Conservation (phyloP, 2,329 filamentous ascomycete genomes). For the Penicillium sp. region DNA sequence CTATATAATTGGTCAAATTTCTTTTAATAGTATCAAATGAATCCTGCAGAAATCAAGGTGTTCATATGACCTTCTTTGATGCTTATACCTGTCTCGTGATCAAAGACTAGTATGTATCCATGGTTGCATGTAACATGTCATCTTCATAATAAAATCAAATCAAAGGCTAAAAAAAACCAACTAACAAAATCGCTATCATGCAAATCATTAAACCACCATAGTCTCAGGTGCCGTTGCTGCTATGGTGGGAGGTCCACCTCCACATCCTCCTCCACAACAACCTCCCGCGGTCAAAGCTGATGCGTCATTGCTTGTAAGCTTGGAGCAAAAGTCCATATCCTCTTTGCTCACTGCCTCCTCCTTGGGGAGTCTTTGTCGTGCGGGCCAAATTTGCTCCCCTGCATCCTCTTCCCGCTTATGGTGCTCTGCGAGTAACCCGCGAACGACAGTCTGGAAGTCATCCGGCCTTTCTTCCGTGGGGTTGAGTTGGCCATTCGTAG, state of each 20-base stretch:
- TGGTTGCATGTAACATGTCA: neutral
- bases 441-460: slow-evolving; percentile 55
- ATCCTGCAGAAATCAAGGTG: neutral
- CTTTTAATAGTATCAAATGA: neutral
- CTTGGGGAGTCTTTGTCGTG: slow-evolving; percentile 37
- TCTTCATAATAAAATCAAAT: neutral
- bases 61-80: slow-evolving; percentile 3
- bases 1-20: neutral
- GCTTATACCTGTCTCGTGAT: neutral
- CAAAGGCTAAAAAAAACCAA: neutral
- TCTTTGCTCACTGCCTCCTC: slow-evolving; percentile 28
- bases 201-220: slow-evolving; percentile 16
- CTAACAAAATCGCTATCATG: neutral
- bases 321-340: slow-evolving; percentile 35
- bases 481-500: slow-evolving; percentile 62
- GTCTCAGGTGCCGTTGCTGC: slow-evolving; percentile 16
- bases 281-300: slow-evolving; percentile 8
- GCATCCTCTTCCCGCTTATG: slow-evolving; percentile 47
- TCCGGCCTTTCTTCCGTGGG: slow-evolving; percentile 59
- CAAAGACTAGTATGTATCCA: neutral
- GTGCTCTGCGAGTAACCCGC: slow-evolving; percentile 51
- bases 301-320: slow-evolving; percentile 13
- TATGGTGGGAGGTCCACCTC: slow-evolving; percentile 7
- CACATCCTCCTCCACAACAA: slow-evolving; percentile 25
- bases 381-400: slow-evolving; percentile 55